Conservation (phyloP, 148 eudicot species). For the Limonium bicolor region DNA sequence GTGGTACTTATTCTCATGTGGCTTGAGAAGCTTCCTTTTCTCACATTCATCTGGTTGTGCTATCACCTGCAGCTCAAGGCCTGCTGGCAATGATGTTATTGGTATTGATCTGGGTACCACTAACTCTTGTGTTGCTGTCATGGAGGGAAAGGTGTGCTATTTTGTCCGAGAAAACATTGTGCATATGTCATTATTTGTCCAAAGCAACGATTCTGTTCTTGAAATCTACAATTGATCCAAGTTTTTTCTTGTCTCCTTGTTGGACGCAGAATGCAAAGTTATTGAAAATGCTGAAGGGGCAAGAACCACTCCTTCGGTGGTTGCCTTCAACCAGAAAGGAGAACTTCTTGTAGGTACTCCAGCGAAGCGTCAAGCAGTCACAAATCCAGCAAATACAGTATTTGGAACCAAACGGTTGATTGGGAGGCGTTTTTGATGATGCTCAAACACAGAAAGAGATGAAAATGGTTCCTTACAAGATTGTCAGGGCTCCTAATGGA, state of each 20-base stretch:
- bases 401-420: slow-evolving; percentile 41
- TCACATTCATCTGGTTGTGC: neutral
- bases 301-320: slow-evolving; percentile 49
- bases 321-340: slow-evolving; percentile 35
- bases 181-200: neutral
- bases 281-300: slow-evolving; percentile 52
- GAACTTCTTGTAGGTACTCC: slow-evolving; percentile 43
- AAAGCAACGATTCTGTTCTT: no score
- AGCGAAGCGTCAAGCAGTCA: slow-evolving; percentile 43
- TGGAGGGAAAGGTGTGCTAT: slow-evolving; percentile 41
- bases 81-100: slow-evolving; percentile 30
- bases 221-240: neutral
- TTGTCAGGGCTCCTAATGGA: slow-evolving; percentile 37
- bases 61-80: slow-evolving; percentile 19
- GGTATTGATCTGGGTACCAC: slow-evolving; percentile 57
- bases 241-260: neutral
- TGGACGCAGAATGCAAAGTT: slow-evolving; percentile 30
- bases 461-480: slow-evolving; percentile 40
- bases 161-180: no score
- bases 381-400: slow-evolving; percentile 34
- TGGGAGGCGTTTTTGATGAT: slow-evolving; percentile 44
- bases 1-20: neutral
- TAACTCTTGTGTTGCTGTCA: slow-evolving; percentile 50
- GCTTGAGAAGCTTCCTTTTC: neutral
- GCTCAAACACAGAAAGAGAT: slow-evolving; percentile 40